Evolutionary conservation across 306 rosid species (phyloP).

Genomic region (Pyrus pyrifolia): DNA sequence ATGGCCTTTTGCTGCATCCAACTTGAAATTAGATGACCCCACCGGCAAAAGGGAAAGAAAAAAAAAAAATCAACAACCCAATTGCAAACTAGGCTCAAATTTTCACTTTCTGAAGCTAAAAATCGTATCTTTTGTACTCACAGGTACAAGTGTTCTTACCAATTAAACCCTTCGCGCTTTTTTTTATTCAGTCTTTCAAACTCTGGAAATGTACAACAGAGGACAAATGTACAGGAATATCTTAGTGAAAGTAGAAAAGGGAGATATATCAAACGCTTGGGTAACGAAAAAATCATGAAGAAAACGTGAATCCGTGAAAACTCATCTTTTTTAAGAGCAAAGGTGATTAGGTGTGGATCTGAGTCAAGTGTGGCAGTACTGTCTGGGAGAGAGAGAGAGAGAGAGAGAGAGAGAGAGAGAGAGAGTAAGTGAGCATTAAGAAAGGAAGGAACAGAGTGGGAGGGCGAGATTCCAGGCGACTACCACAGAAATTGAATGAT

Average conservation of each 20-base stretch:
- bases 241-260: neutral
- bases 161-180: neutral
- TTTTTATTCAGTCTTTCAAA: neutral
- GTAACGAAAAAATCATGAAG: constrained; percentile 14
- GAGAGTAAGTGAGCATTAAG: constrained; percentile 6
- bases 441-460: constrained; percentile 4
- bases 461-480: constrained; percentile 38
- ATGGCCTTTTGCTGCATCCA: constrained; percentile 32
- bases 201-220: neutral
- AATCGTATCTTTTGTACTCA: neutral
- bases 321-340: constrained; percentile 43
- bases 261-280: neutral
- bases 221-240: neutral
- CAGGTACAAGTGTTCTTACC: neutral
- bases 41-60: constrained; percentile 2
- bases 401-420: neutral
- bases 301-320: constrained; percentile 13
- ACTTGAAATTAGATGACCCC: constrained; percentile 47
- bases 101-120: neutral
- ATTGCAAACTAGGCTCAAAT: neutral
- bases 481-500: constrained; percentile 33
- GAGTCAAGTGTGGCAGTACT: neutral
- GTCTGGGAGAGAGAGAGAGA: neutral
- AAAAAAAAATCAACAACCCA: neutral
- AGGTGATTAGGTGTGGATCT: constrained; percentile 10